Conservation (phyloP, 1,139 yeast genomes). For the Yamadazyma spencermartinsiae region DNA sequence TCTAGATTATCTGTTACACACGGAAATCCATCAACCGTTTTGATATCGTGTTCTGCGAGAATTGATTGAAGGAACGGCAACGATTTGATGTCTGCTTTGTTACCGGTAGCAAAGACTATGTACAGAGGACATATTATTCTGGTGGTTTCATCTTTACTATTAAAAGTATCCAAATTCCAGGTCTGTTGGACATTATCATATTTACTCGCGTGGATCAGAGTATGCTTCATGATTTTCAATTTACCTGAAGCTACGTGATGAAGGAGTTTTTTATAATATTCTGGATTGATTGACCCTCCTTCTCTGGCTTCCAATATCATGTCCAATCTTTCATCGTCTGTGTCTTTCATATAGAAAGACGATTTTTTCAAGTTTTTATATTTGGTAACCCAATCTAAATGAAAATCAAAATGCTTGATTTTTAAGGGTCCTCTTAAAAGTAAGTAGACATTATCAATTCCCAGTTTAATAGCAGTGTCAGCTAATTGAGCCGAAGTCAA, state of each 20-base stretch:
- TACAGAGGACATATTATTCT: conserved; percentile 24
- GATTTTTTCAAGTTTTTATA: conserved; percentile 45
- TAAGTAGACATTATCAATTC: conserved; percentile 33
- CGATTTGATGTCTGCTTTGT: conserved; percentile 29
- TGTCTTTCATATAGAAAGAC: conserved; percentile 43
- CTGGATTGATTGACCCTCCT: conserved; percentile 53
- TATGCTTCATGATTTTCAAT: conserved; percentile 24
- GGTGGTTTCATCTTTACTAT: not conserved
- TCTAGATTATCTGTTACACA: conserved; percentile 47
- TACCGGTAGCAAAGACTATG: conserved; percentile 47
- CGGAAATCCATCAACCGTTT: conserved; percentile 39
- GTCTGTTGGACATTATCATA: conserved; percentile 20
- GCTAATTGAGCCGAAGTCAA: conserved; percentile 52
- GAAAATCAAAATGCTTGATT: conserved; percentile 52
- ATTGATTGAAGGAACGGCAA: conserved; percentile 32
- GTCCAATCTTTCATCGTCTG: conserved; percentile 41
- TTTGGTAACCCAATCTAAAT: conserved; percentile 54
- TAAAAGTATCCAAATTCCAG: conserved; percentile 21
- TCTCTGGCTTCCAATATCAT: conserved; percentile 47
- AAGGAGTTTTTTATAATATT: conserved; percentile 35
- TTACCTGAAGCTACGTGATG: conserved; percentile 32
- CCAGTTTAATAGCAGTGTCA: conserved; percentile 34
- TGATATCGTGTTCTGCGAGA: conserved; percentile 27
- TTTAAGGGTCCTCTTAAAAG: conserved; percentile 42
- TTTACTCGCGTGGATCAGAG: conserved; percentile 21